Percentiles rank a stretch among this genome's conserved stretches.
Evolutionary conservation across 208 protist species (phyloP).

Genomic region (Acanthamoeba rhysodes): DNA sequence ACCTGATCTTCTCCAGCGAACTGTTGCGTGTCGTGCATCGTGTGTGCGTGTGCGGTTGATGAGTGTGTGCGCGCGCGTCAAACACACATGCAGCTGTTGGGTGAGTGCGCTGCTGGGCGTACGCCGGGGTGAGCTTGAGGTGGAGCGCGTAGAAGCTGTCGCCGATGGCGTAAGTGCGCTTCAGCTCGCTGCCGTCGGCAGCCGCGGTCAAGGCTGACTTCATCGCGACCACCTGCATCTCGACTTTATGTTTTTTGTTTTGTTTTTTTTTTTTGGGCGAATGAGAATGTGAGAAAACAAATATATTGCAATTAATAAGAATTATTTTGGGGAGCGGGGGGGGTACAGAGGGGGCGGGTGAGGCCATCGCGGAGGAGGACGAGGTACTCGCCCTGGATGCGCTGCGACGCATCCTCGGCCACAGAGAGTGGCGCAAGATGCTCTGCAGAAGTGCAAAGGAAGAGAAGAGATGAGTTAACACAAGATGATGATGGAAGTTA

Average conservation of each 20-base stretch:
- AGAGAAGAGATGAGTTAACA: neutral
- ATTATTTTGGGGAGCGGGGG: too few species aligned
- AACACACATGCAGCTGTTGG: too few species aligned
- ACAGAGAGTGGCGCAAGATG: neutral
- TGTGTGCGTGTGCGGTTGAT: neutral
- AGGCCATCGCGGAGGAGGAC: neutral
- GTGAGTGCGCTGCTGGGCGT: too few species aligned
- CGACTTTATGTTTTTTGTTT: neutral
- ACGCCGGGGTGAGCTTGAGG: slow-evolving; percentile 8
- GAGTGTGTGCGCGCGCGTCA: too few species aligned
- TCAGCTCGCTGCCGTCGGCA: slow-evolving; percentile 9
- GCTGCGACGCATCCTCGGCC: neutral
- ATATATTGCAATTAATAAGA: too few species aligned
- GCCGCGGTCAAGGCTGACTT: neutral
- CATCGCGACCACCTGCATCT: neutral
- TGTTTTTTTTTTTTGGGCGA: too few species aligned
- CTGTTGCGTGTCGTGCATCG: neutral
- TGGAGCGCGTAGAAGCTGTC: slow-evolving; percentile 17
- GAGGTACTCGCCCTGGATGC: slow-evolving; percentile 72
- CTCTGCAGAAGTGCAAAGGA: neutral
- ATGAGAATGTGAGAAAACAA: too few species aligned
- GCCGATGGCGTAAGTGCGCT: neutral
- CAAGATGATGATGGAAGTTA: too few species aligned
- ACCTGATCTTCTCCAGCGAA: neutral
- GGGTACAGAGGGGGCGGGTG: neutral